These are phyloP conservation scores for Daldinia loculata DNA, from an alignment of 495 filamentous ascomycete genomes.

Conservation along the genomic window DNA sequence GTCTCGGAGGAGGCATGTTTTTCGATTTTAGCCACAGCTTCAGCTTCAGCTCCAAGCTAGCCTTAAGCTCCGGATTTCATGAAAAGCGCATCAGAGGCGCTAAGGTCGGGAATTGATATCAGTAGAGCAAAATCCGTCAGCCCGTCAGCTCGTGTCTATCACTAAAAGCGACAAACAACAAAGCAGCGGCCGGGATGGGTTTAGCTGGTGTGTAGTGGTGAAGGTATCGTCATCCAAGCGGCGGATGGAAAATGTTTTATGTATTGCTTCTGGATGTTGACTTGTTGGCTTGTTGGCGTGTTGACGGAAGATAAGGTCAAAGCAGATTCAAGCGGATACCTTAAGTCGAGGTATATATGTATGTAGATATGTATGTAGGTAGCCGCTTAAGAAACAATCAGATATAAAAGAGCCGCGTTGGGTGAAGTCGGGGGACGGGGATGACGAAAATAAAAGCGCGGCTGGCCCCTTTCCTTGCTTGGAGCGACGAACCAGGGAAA, in stretches of 20 bases:
- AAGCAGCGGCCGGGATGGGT: conserved; percentile 27
- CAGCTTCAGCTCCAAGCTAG: conserved; percentile 38
- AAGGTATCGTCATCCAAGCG: conserved; percentile 37
- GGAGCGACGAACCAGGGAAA: conserved; percentile 34
- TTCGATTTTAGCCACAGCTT: conserved; percentile 7
- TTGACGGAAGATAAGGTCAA: conserved; percentile 35
- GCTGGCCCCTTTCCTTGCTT: conserved; percentile 38
- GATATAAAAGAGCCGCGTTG: conserved; percentile 37
- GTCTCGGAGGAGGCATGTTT: conserved; percentile 38
- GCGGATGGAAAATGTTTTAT: conserved; percentile 20
- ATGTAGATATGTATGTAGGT: conserved; percentile 11
- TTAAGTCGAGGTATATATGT: conserved; percentile 2
- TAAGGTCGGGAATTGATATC: conserved; percentile 20
- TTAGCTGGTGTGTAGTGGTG: conserved; percentile 18
- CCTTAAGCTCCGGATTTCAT: conserved; percentile 33
- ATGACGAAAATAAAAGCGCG: conserved; percentile 37
- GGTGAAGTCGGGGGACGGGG: conserved; percentile 29
- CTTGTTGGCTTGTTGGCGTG: background rate
- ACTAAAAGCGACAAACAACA: conserved; percentile 40
- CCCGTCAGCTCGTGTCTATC: conserved; percentile 34
- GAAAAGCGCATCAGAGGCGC: conserved; percentile 37
- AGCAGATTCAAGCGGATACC: conserved; percentile 1
- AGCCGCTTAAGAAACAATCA: conserved; percentile 25
- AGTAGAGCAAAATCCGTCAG: conserved; percentile 22
- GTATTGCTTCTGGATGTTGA: conserved; percentile 5